Base-by-base conservation (phyloP, 441 rosid species). In the Syzygium syzygioides region DNA sequence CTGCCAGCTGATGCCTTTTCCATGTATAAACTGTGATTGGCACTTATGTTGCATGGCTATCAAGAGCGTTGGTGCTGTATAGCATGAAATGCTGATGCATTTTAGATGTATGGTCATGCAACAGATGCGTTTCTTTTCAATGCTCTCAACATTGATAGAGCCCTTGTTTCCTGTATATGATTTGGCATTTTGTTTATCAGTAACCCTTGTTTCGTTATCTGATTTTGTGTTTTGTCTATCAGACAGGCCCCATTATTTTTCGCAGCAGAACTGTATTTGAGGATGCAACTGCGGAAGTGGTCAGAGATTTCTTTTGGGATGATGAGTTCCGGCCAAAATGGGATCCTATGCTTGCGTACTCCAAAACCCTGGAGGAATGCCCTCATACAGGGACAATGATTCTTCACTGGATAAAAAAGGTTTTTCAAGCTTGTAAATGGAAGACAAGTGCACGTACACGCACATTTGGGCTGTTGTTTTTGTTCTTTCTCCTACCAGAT, bases 301-400 rank as follows among this genome's bases (percentile, higher is more conserved):
- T 95, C 55, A 94, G 98, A 92, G 99, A 97, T 92, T 97, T 97
- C 95, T 97, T 97, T 91, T 97, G 99, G 99, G 99, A 97, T 90
- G 99, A 97, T 89, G 99, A 96, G 85, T 97, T 96, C 92, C 94
- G 99, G 54, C 95, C 96, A 13, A 96, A 97, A 90, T 97, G 99
- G 99, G 99, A 97, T 93, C 94, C 95, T 50, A 96, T 97, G 99
- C 98, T 97, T 90, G 90, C 95, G 48, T 91, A 94, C 92, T 92
- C 92, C 89, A 96, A 95, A 86, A 95, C 95, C 48, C 91, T 97
- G 88, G 95, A 95, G 91, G 99, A 96, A 90, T 92, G 92, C 91
- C 92, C 95, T 90, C 91, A 89, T 88, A 93, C 97, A 25, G 99
- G 99, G 89, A 91, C 94, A 52, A 94, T 91, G 87, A 92, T 94